Evolutionary conservation across 1,284 basidiomycete species (phyloP).

Genomic region (Ganoderma resinaceum): DNA sequence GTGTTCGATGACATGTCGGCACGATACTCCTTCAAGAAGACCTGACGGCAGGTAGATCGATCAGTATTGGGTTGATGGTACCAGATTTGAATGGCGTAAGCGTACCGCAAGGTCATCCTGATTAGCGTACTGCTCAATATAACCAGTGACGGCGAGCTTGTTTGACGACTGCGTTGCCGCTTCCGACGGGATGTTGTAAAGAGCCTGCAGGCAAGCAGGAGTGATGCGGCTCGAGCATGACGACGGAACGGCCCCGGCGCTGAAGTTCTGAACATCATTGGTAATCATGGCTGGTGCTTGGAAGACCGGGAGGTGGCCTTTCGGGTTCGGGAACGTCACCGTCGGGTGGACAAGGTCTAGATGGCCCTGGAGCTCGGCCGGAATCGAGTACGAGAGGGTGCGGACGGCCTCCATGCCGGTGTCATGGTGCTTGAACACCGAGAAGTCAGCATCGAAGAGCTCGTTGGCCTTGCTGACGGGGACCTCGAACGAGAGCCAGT

Average conservation of each 20-base stretch:
- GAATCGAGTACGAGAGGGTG: slow-evolving; percentile 52
- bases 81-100: not conserved
- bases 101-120: slow-evolving; percentile 52
- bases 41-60: slow-evolving; percentile 18
- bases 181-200: slow-evolving; percentile 59
- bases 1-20: slow-evolving; percentile 42
- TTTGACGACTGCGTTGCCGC: slow-evolving; percentile 51
- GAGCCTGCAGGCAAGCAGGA: slow-evolving; percentile 56
- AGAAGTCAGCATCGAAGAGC: slow-evolving; percentile 48
- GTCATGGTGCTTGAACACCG: slow-evolving; percentile 44
- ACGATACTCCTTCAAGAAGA: slow-evolving; percentile 38
- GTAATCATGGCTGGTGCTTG: slow-evolving; percentile 23
- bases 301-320: slow-evolving; percentile 27
- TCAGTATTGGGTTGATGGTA: not conserved
- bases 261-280: slow-evolving; percentile 24
- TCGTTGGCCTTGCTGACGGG: slow-evolving; percentile 47
- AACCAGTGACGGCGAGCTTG: slow-evolving; percentile 62
- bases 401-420: slow-evolving; percentile 42
- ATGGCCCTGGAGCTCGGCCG: slow-evolving; percentile 44
- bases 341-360: slow-evolving; percentile 51
- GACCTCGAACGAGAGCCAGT: slow-evolving; percentile 49
- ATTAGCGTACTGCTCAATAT: slow-evolving; percentile 59
- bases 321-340: slow-evolving; percentile 38
- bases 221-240: slow-evolving; percentile 54
- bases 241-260: slow-evolving; percentile 27